Evolutionary conservation across 306 rosid genomes (phyloP), one percentile per base, ranked within the genome.

Genomic region (Lotus japonicus): DNA sequence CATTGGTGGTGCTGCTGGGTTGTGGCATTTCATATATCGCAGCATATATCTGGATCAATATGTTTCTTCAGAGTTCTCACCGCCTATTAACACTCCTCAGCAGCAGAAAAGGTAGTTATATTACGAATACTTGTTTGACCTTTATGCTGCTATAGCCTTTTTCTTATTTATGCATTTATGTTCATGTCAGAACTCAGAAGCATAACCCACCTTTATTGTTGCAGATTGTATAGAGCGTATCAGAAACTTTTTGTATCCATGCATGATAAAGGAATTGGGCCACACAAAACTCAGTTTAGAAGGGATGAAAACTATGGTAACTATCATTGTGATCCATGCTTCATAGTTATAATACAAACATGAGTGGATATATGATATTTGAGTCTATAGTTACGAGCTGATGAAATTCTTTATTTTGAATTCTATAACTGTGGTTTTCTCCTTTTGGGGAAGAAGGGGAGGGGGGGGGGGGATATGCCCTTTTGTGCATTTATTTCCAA

Each of bases 21-120:
- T 92, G 49, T 92, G 98, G 96, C 96, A 92, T 92, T 92, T 92
- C 80, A 83, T 92, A 35, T 92, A 92, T 58, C 95, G 95, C 46
- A 92, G 98, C 83, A 81, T 83, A 83, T 92, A 80, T 86, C 79
- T 92, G 65, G 98, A 92, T 73, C 98, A 92, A 52, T 92, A 92
- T 54, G 96, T 92, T 11, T 86, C 91, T 66, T 89, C 96, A 13
- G 98, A 89, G 85, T 92, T 89, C 84, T 84, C 96, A 52, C 71
- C 91, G 14, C 89, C 96, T 12, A 76, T 92, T 74, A 81, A 65
- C 82, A 81, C 89, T 77, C 80, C 73, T 59, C 83, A 14, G 76
- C 92, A 87, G 79, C 95, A 89, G 83, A 92, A 92, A 79, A 89
- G 98, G 98, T 87, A 8, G 38, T 42, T 46, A 71, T 45, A 23